Percentiles rank a stretch among this genome's conserved stretches.
Conservation (phyloP, 306 rosid genomes). For the Crataegus laevigata region DNA sequence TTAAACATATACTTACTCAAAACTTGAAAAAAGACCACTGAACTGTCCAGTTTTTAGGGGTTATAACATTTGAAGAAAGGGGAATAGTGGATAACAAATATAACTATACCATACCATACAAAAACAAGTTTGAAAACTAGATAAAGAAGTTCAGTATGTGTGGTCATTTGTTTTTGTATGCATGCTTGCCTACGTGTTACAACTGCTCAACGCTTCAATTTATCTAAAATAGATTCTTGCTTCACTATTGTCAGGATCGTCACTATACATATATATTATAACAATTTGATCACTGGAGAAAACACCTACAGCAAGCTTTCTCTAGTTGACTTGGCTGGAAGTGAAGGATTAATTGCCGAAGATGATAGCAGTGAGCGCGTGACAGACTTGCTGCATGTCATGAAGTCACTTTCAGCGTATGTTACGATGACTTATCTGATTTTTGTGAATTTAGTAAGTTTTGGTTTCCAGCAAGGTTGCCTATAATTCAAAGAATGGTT, state of each 20-base stretch:
- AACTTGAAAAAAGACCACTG: neutral
- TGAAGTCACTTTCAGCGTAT: constrained; percentile 99
- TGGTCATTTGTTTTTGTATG: neutral
- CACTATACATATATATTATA: constrained; percentile 62
- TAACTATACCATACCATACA: neutral
- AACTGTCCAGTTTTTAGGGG: neutral
- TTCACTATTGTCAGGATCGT: constrained; percentile 54
- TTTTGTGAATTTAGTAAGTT: neutral
- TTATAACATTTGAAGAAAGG: neutral
- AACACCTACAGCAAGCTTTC: constrained; percentile 81
- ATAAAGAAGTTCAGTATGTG: neutral
- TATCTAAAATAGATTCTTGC: constrained; percentile 21
- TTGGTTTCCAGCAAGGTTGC: neutral
- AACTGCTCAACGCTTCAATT: constrained; percentile 18
- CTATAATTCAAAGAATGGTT: neutral
- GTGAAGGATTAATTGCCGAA: constrained; percentile 83
- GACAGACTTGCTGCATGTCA: constrained; percentile 91
- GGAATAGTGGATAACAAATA: neutral
- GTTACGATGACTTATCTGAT: constrained; percentile 23
- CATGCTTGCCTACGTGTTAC: neutral
- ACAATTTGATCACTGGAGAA: constrained; percentile 69
- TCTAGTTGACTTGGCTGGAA: constrained; percentile 93
- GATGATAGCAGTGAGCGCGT: constrained; percentile 83
- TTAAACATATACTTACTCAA: neutral
- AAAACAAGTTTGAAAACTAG: neutral